A percentile compares a stretch with the other conserved stretches of the same genome.
phyloP scores from a whole-genome alignment of 164 flowering plant genomes.

The Nymphaea thermarum region DNA sequence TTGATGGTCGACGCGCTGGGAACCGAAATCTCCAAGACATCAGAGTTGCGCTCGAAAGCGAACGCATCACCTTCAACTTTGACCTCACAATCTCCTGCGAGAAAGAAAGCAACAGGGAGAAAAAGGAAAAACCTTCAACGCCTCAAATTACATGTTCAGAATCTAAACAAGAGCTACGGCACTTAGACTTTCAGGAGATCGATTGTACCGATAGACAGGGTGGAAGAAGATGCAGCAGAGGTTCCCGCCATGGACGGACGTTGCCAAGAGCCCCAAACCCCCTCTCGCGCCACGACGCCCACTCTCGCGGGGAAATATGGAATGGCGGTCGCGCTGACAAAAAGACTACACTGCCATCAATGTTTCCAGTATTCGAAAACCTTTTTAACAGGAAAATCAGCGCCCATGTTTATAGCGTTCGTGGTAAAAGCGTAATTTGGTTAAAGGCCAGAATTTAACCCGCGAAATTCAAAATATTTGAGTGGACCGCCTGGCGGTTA shows the following conservation, averaged over 20 bases:
- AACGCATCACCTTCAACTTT: conserved; percentile 31
- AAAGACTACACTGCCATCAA: not conserved
- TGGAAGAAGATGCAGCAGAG: not conserved
- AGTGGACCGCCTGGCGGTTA: not conserved
- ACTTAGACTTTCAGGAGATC: not conserved
- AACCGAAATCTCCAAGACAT: conserved; percentile 28
- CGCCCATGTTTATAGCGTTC: too few relatives aligned
- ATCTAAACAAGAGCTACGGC: not conserved
- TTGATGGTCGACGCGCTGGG: conserved; percentile 21
- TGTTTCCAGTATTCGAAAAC: not conserved
- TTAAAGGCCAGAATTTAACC: not conserved
- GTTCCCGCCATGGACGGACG: not conserved
- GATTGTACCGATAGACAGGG: not conserved
- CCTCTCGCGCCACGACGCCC: too few relatives aligned
- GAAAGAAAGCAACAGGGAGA: not conserved
- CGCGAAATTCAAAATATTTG: not conserved
- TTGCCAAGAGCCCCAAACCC: not conserved
- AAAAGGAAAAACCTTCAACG: not conserved
- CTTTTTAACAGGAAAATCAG: not conserved
- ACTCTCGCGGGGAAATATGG: too few relatives aligned
- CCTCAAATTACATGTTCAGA: not conserved
- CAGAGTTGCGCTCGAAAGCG: conserved; percentile 16
- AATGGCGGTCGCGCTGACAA: too few relatives aligned
- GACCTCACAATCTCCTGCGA: conserved; percentile 46
- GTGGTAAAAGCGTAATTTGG: not conserved